Evolutionary conservation across 1,284 basidiomycete species (phyloP).

Genomic region (Amylostereum areolatum): DNA sequence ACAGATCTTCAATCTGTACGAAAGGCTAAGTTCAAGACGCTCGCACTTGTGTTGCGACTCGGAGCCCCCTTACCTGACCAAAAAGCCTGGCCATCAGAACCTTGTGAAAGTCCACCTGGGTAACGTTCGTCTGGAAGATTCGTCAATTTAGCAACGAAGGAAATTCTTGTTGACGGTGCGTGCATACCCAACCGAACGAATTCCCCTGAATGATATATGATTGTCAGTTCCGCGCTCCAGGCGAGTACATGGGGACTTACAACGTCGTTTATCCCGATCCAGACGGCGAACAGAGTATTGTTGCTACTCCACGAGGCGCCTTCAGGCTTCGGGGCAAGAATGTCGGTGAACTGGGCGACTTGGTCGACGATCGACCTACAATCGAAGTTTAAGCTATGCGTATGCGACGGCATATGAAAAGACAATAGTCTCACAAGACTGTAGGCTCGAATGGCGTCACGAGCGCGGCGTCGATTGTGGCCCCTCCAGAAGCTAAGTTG

Average conservation of each 20-base stretch:
- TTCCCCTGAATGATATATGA: slow-evolving; percentile 32
- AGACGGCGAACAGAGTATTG: slow-evolving; percentile 54
- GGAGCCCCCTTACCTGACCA: slow-evolving; percentile 34
- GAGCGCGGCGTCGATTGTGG: slow-evolving; percentile 55
- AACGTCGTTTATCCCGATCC: slow-evolving; percentile 65
- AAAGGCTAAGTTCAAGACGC: slow-evolving; percentile 4
- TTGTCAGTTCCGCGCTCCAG: not conserved
- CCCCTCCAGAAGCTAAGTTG: slow-evolving; percentile 55
- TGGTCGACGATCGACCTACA: slow-evolving; percentile 57
- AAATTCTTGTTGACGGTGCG: too few species aligned
- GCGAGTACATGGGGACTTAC: slow-evolving; percentile 25
- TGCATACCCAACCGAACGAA: slow-evolving; percentile 44
- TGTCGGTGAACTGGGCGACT: slow-evolving; percentile 48
- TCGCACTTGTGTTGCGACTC: not conserved
- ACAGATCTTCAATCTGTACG: slow-evolving; percentile 49
- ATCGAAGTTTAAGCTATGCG: not conserved
- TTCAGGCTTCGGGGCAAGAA: slow-evolving; percentile 43
- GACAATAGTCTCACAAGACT: slow-evolving; percentile 36
- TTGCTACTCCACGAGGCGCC: slow-evolving; percentile 48
- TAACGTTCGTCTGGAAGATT: slow-evolving; percentile 43
- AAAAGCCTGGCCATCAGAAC: slow-evolving; percentile 51
- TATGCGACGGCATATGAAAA: not conserved
- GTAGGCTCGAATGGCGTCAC: slow-evolving; percentile 51
- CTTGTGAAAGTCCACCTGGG: slow-evolving; percentile 42
- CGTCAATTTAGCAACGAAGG: slow-evolving; percentile 6